Evolutionary conservation across 805 yeast genomes (phyloP), one percentile per base, ranked within the genome.

Genomic region (Priceomyces fermenticarens): DNA sequence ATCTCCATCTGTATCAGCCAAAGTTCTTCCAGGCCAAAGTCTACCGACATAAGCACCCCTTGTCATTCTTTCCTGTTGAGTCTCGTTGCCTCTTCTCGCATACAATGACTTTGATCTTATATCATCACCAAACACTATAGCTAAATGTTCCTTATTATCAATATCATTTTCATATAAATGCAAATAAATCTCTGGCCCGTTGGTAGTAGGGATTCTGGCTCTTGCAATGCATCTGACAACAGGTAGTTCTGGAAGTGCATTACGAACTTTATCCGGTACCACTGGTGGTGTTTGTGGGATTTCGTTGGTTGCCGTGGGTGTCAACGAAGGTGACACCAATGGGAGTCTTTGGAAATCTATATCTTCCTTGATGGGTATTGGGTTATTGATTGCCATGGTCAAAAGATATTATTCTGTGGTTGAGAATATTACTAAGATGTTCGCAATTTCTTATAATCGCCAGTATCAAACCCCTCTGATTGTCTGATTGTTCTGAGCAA

Each of bases 11-110:
- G 42, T 48, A 55, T 86, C 93, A 0, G 95, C 95, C 3, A 66
- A 55, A 25, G 62, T 62, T 49, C 99, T 75, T 3, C 98, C 98
- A 4, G 99, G 98, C 51, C 79, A 81, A 39, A 93, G 68, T 54
- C 80, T 81, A 4, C 99, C 99, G 26, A 87, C 80, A 52, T 93
- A 93, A 0, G 99, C 99, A 20, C 99, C 99, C 51, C 99, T 76
- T n/a, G 95, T 89, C 97, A 93, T 93, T 51, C 99, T 66, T 59
- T 88, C 97, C 52, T 80, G 83, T 62, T 89, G 97, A 0, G 96
- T 72, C 48, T 93, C 99, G 34, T 79, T 78, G 0, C 67, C 67
- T 39, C 87, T 67, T 38, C 65, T 66, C 34, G 67, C 74, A 65
- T 80, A 93, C 38, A 93, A 67, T 3, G 88, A 70, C 55, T 76